Conservation (phyloP, 805 yeast genomes). For the Metschnikowia corniflorae region DNA sequence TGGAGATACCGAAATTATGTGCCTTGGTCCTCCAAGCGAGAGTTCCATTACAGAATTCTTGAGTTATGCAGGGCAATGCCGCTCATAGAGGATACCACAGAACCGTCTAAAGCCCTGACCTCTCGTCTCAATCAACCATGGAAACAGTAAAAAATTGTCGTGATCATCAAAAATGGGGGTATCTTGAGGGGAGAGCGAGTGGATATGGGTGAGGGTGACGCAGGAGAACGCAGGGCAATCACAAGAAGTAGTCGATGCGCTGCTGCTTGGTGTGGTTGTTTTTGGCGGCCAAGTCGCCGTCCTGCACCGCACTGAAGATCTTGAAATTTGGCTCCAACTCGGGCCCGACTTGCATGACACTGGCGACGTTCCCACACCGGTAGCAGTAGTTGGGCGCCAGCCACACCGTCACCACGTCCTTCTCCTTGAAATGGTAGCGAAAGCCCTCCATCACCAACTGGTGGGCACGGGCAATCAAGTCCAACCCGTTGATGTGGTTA, state of each 20-base stretch:
- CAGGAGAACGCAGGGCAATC: constrained; percentile 1
- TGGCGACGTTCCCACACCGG: constrained; percentile 96
- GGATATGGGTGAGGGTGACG: too few relatives aligned
- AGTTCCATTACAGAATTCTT: too few relatives aligned
- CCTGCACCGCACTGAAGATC: constrained; percentile 94
- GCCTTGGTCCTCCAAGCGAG: too few relatives aligned
- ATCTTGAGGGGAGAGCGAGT: too few relatives aligned
- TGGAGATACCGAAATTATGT: too few relatives aligned
- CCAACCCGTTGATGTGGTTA: constrained; percentile 88
- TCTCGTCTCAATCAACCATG: too few relatives aligned
- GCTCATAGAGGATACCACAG: too few relatives aligned
- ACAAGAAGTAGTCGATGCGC: constrained; percentile 45
- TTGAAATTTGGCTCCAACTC: constrained; percentile 84
- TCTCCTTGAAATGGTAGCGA: constrained; percentile 92
- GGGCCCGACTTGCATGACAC: constrained; percentile 94
- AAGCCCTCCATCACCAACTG: constrained; percentile 98
- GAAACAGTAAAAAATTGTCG: too few relatives aligned
- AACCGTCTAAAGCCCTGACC: too few relatives aligned
- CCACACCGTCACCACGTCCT: constrained; percentile 97
- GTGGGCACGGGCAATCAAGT: constrained; percentile 91
- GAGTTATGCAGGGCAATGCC: too few relatives aligned
- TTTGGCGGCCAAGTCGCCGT: constrained; percentile 51
- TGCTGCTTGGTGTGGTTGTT: constrained; percentile 39
- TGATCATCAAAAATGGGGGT: too few relatives aligned
- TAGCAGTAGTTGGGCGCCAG: constrained; percentile 96